phyloP scores from a whole-genome alignment of 2,329 filamentous ascomycete species.

The Cyclaneusma minus region DNA sequence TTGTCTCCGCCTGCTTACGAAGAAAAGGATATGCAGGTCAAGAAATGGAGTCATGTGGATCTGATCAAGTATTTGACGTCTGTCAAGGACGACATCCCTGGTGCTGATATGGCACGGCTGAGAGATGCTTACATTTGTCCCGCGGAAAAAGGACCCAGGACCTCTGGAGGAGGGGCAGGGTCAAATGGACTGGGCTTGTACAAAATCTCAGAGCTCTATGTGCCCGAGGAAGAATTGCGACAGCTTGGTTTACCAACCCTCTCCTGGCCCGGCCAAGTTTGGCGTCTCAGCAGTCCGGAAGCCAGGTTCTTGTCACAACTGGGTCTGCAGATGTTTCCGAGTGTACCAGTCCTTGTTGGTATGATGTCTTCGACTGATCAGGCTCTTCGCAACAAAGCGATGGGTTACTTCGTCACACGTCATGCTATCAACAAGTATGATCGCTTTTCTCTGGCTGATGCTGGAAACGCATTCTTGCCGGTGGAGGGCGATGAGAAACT shows the following conservation, averaged over 20 bases:
- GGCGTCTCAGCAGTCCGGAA: slow-evolving; percentile 50
- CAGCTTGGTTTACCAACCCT: slow-evolving; percentile 59
- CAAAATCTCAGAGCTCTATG: slow-evolving; percentile 65
- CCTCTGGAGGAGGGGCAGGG: no score
- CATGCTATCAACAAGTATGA: slow-evolving; percentile 66
- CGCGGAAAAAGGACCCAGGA: slow-evolving; percentile 46
- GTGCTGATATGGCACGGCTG: slow-evolving; percentile 64
- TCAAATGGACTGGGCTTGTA: slow-evolving; percentile 47
- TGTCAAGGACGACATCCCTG: slow-evolving; percentile 76
- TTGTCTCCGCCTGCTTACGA: slow-evolving; percentile 41
- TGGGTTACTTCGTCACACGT: slow-evolving; percentile 72
- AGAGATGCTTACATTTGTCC: slow-evolving; percentile 69
- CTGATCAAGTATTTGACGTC: slow-evolving; percentile 88
- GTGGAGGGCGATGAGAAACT: slow-evolving; percentile 49
- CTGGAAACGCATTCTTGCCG: slow-evolving; percentile 51
- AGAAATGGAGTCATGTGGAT: slow-evolving; percentile 83
- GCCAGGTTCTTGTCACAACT: slow-evolving; percentile 58
- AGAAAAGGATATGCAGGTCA: slow-evolving; percentile 31
- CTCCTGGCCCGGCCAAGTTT: slow-evolving; percentile 62
- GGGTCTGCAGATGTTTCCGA: slow-evolving; percentile 58
- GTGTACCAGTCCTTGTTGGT: slow-evolving; percentile 57
- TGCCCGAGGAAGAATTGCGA: slow-evolving; percentile 57
- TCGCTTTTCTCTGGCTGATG: slow-evolving; percentile 39
- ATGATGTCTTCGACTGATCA: slow-evolving; percentile 47
- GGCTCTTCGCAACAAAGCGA: slow-evolving; percentile 47